Base-by-base conservation (phyloP, 1,284 basidiomycete species). In the Puccinia triticina region DNA sequence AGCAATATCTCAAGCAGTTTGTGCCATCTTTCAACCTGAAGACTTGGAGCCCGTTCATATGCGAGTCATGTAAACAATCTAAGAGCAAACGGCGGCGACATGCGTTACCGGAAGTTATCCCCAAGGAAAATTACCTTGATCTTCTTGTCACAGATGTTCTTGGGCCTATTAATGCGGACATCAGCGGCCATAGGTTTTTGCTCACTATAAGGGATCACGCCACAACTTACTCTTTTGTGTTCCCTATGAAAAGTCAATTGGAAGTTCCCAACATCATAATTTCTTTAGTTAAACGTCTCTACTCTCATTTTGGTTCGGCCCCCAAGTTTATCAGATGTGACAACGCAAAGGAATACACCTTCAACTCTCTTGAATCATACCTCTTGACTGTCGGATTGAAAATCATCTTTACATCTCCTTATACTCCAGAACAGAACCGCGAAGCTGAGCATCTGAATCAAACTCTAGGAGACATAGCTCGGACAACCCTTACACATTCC, bases 381-480 rank as follows among this genome's bases (percentile, higher is more conserved):
- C 26, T 16, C 29, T n/a, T 72, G 21, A 12, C 11, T n/a, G n/a
- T 48, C 18, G 69, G n/a, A n/a, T n/a, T n/a, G n/a, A n/a, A n/a
- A n/a, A 46, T 40, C 8, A n/a, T 72, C n/a, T 72, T 72, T 23
- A 26, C 69, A 2, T 50, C n/a, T 2, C 73, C 73, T 7, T 75
- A 75, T 34, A 53, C 48, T 57, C 73, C 48, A 1, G 34, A 75
- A 50, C 55, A 77, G 32, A 77, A 77, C 43, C 59, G 75, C 23
- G 40, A 50, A 43, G 75, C 55, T 3, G 75, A 77, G 32, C 8
- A 34, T 16, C 59, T 77, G 29, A 77, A 77, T 32, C 16, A 59
- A 7, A 64, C 61, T 1, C 37, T 77, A 21, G 75, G 57, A 48
- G 59, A 77, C 43, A 64, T 64, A 7, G 75, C 57, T n/a, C 26